These are phyloP conservation scores for Paracoccidioides lutzii DNA, from an alignment of 2,329 filamentous ascomycete species.

Conservation along the genomic window DNA sequence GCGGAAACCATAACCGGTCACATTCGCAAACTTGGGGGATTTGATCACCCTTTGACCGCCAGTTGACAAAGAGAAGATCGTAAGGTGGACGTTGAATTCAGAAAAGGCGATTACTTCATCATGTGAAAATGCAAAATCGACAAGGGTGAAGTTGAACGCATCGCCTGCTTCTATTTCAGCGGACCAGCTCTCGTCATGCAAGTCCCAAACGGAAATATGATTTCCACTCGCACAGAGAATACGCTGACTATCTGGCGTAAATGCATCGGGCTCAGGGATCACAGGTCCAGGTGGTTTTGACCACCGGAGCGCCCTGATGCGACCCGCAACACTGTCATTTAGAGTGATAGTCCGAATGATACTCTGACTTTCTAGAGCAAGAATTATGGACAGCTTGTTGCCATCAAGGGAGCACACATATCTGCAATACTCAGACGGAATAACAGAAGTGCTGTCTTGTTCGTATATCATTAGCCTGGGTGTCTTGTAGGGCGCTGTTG, in stretches of 20 bases:
- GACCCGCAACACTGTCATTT: background rate
- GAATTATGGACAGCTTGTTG: background rate
- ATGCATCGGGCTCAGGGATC: constrained; percentile 1
- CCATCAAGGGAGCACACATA: constrained; percentile 1
- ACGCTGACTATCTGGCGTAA: constrained; percentile 13
- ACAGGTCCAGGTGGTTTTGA: constrained; percentile 1
- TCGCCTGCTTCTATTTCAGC: constrained; percentile 32
- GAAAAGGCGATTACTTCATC: constrained; percentile 29
- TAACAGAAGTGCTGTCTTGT: background rate
- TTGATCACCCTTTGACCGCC: constrained; percentile 28
- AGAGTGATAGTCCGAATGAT: constrained; percentile 2
- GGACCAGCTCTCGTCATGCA: constrained; percentile 23
- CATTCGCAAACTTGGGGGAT: constrained; percentile 26
- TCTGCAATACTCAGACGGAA: constrained; percentile 3
- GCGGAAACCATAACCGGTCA: constrained; percentile 27
- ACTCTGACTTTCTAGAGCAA: background rate
- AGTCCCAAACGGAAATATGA: constrained; percentile 26
- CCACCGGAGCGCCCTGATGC: background rate
- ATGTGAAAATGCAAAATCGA: constrained; percentile 27
- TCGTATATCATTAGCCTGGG: background rate
- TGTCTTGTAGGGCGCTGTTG: background rate
- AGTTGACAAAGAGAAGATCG: constrained; percentile 23
- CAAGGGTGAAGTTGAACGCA: constrained; percentile 18
- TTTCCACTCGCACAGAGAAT: constrained; percentile 24
- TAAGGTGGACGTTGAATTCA: constrained; percentile 28